Base-by-base conservation (phyloP, 441 rosid genomes). In the Pelargonium cotyledonis region DNA sequence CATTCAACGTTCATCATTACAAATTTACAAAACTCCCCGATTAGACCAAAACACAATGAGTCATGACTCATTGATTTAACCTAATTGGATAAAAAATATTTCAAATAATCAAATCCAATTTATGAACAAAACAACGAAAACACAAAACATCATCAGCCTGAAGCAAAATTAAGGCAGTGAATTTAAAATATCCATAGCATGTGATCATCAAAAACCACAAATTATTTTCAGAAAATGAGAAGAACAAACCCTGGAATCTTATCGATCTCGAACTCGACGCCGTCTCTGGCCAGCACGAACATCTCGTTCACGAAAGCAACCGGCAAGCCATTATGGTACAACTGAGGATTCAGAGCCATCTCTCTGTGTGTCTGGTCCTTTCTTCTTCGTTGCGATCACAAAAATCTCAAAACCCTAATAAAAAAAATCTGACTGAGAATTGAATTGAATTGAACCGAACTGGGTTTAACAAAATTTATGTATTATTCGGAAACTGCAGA, bases 311-410 rank as follows among this genome's bases (percentile, higher is more conserved):
- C 83, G 71, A 91, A 95, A 23, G 96, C 90, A 70, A 91, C 78
- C 1, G 97, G 96, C 86, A 91, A 79, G 35, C 96, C 91, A 76
- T 86, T 85, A 9, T 81, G 87, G 63, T 86, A 80, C 57, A 95
- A 80, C 46, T 87, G 96, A 53, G 97, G 97, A 75, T 95, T 95
- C 73, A 86, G 70, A 71, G 97, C 95, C 97, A 95, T 94, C 10
- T 4, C 26, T 53, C 60, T 15, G 21, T 15, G 8, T 53, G 19
- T 53, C 8, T 53, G 2, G 21, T 15, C 60, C 60, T 31, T 31
- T 31, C 38, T 31, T 31, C 38, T 31, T 31, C 38, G 38, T 4
- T 31, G 38, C 38, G 6, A 31, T 31, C 38, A 31, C 38, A 31
- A 31, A 31, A 31, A 31, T 31, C 38, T 31, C 38, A 31, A 31